Evolutionary conservation across 441 rosid genomes (phyloP).

Genomic region (Gossypium davidsonii): DNA sequence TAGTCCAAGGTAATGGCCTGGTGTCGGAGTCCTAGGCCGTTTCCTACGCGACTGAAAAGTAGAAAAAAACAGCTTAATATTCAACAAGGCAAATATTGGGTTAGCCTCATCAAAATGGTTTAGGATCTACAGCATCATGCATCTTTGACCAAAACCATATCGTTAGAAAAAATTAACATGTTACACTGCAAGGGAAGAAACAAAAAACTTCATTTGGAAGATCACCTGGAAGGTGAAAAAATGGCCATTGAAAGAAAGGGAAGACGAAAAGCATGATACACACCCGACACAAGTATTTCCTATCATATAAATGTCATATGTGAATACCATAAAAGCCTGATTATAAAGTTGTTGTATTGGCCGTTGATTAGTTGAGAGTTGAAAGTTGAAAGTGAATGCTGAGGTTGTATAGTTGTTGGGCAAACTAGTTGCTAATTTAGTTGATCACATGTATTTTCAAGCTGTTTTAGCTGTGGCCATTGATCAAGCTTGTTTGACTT

Average conservation of each 20-base stretch:
- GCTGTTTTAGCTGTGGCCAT: constrained; percentile 86
- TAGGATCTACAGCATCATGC: not conserved
- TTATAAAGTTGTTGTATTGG: constrained; percentile 88
- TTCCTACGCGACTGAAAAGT: constrained; percentile 85
- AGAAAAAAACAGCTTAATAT: constrained; percentile 25
- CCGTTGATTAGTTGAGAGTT: constrained; percentile 96
- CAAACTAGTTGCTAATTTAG: constrained; percentile 82
- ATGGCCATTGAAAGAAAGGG: constrained; percentile 18
- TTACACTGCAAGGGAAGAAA: not conserved
- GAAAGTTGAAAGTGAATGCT: constrained; percentile 92
- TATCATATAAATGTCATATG: constrained; percentile 37
- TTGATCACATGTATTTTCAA: constrained; percentile 84
- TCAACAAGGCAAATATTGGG: not conserved
- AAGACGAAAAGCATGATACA: constrained; percentile 20
- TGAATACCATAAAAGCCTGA: constrained; percentile 66
- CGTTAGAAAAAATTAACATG: not conserved
- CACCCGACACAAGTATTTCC: constrained; percentile 23
- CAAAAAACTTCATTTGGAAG: not conserved
- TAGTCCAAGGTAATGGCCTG: constrained; percentile 96
- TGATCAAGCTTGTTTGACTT: constrained; percentile 84
- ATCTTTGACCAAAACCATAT: not conserved
- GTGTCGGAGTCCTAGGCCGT: constrained; percentile 92
- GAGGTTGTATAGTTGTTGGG: constrained; percentile 76
- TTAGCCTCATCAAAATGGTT: not conserved
- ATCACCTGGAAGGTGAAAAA: constrained; percentile 15